Base-by-base conservation (phyloP, 768 basidiomycete genomes). In the Boletus edulis region DNA sequence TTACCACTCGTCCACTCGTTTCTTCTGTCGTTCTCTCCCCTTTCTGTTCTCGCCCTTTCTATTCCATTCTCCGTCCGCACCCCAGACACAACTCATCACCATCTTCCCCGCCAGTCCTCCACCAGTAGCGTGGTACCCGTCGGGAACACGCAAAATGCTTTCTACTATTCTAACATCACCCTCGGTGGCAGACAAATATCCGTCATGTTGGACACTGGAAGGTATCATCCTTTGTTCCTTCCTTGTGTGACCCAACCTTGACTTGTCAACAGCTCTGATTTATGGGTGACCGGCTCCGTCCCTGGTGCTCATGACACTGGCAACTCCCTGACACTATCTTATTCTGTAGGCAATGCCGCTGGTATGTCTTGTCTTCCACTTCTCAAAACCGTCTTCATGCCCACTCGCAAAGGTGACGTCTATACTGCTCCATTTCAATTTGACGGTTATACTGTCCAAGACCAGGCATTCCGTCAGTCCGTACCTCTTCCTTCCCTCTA, bases 151-250 rank as follows among this genome's bases (percentile, higher is more conserved):
- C 83, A 82, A 60, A 90, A 91, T 73, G 77, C 83, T 0, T 83
- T 89, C 63, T 91, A 91, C 65, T 81, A 86, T 47, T 75, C 80
- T 39, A 89, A 88, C 62, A 77, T 91, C 58, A 87, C 85, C 15
- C 71, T 91, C 41, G 85, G 81, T 15, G 86, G 86, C 17, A 70
- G 70, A 20, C 63, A 72, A 5, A 72, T 87, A 58, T 75, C 78
- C 22, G 85, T 91, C 49, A 73, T 89, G 62, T 69, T 91, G 50
- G 89, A 91, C 66, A 90, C 88, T 8, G 89, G 89, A 72, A 91
- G 89, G 87, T 85, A 57, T 4, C 22, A 18, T 42, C 34, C n/a
- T 24, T 18, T 46, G 44, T 32, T 18, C 29, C 35, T 44, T 4
- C 5, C 24, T 8, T 10, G 37, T 49, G n/a, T 51, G 22, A 47